phyloP scores from a whole-genome alignment of 2,329 filamentous ascomycete genomes.

The Aureobasidium vineae region DNA sequence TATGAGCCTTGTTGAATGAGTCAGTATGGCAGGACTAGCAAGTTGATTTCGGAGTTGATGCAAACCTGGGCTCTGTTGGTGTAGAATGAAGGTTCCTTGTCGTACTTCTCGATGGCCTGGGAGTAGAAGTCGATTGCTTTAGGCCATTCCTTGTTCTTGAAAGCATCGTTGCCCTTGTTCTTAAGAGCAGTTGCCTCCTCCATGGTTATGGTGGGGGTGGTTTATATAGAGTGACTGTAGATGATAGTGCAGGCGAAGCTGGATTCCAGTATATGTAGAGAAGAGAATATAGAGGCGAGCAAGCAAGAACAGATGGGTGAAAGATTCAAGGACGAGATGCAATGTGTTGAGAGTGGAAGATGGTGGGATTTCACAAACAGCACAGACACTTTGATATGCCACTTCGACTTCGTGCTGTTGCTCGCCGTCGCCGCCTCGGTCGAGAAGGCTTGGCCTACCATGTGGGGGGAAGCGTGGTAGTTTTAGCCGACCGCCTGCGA shows the following conservation, averaged over 20 bases:
- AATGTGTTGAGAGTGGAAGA: not conserved
- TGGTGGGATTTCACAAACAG: conserved; percentile 17
- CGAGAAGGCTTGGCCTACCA: conserved; percentile 12
- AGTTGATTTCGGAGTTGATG: conserved; percentile 29
- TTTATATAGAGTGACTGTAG: not conserved
- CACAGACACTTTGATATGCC: conserved; percentile 12
- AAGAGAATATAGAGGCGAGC: not conserved
- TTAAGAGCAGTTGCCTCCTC: conserved; percentile 76
- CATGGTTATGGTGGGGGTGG: conserved; percentile 1
- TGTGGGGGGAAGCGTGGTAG: not conserved
- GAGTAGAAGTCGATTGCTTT: conserved; percentile 79
- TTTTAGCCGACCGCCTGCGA: not conserved
- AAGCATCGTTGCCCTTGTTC: conserved; percentile 91
- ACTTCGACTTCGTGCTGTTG: not conserved
- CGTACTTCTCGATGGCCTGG: conserved; percentile 80
- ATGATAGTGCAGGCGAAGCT: not conserved
- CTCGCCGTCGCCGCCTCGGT: conserved; percentile 11
- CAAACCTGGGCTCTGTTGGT: conserved; percentile 91
- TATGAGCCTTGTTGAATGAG: conserved; percentile 64
- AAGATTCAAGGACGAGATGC: not conserved
- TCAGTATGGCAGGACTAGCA: not conserved
- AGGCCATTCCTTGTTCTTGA: conserved; percentile 82
- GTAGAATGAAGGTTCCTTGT: conserved; percentile 83
- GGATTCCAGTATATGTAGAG: not conserved
- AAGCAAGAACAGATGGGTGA: not conserved